Evolutionary conservation across 805 yeast genomes (phyloP), one percentile per base, ranked within the genome.

Genomic region (Suhomyces xylopsoci): DNA sequence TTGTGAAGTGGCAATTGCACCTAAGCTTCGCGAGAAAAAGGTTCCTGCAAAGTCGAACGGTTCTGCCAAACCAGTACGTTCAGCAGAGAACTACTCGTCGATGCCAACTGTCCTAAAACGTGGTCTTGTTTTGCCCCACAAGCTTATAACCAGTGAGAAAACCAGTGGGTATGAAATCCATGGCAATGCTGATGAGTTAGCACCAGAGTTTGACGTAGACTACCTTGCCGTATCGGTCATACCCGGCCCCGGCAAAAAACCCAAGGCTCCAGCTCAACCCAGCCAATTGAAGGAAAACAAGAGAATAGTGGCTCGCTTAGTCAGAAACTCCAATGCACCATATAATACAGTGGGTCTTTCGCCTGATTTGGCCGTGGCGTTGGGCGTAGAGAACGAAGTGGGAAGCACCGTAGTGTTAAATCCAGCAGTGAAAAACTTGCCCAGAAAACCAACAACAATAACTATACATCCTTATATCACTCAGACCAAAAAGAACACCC

Each of bases 1-100:
- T 53, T 81, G 91, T 19, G 90, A 88, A 58, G 79, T 89, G 12
- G 80, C 87, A 51, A 84, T 93, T 26, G 90, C 96, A 6, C 97
- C 98, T 3, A 73, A 69, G 48, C 60, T 61, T 7, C 55, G 68
- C 51, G 67, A 58, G 32, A 66, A 65, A 42, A 55, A 60, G 10
- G 55, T 46, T 5, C 34, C 32, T 20, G 59, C 69, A 7, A 64
- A 67, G 46, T 1, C 38, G 3, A 84, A 92, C 22, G 97, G 97
- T 4, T 69, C 66, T 47, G 52, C 62, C n/a, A 47, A 52, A 22
- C 55, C 44, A 7, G 42, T 30, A 8, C 47, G 45, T 3, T 5
- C 48, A 9, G 24, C 43, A 2, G 19, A 48, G 15, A 71, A 62
- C 52, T 54, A 64, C 47, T 26, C 66, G 19, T 57, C 49, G 8